Percentiles rank a stretch among this genome's conserved stretches.
Evolutionary conservation across 202 grass and related monocot species (phyloP).

Genomic region (Brachypodium distachyon): DNA sequence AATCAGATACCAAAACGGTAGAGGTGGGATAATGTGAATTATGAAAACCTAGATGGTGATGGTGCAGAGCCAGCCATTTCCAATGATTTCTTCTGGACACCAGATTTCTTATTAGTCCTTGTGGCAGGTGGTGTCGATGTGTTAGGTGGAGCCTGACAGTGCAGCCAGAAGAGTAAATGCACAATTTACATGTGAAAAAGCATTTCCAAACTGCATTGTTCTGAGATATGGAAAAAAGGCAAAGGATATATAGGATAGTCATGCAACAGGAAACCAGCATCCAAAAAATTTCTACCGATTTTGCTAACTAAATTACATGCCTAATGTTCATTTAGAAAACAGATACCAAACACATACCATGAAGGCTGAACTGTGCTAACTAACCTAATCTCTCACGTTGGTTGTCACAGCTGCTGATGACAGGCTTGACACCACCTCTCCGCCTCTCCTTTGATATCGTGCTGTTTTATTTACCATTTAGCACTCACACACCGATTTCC

Average conservation of each 20-base stretch:
- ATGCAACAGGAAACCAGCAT: not conserved
- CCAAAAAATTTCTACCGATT: not conserved
- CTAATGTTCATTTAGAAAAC: not conserved
- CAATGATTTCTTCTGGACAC: conserved; percentile 81
- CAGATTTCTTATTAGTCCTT: conserved; percentile 70
- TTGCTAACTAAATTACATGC: not conserved
- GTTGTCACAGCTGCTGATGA: too few relatives aligned
- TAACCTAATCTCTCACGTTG: too few relatives aligned
- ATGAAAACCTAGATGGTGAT: conserved; percentile 39
- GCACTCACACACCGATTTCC: not conserved
- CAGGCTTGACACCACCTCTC: too few relatives aligned
- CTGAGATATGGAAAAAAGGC: not conserved
- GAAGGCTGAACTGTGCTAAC: not conserved
- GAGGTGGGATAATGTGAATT: not conserved
- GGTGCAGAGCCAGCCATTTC: conserved; percentile 53
- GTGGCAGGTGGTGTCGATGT: conserved; percentile 18
- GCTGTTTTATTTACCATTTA: not conserved
- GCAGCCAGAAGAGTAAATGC: conserved; percentile 5
- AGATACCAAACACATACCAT: not conserved
- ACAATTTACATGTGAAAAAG: not conserved
- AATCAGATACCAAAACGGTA: not conserved
- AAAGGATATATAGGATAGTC: not conserved
- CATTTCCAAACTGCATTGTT: not conserved
- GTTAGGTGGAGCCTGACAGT: conserved; percentile 21
- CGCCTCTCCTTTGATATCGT: too few relatives aligned